phyloP scores from a whole-genome alignment of 352 stramenopile genomes.

The Saprolegnia diclina region DNA sequence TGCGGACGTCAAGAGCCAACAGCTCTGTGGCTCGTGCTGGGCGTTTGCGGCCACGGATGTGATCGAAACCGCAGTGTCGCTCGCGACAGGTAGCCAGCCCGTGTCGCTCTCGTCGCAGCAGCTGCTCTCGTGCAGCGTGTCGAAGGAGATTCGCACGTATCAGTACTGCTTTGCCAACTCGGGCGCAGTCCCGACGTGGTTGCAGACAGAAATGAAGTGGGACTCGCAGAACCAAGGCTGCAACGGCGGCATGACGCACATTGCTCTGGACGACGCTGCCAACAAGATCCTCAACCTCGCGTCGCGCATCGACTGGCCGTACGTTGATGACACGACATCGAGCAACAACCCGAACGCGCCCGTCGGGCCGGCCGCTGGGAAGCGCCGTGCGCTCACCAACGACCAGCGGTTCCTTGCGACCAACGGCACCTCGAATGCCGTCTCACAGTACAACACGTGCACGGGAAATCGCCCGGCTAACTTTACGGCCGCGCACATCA shows the following conservation, averaged over 20 bases:
- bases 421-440: constrained; percentile 13
- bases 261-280: constrained; percentile 65
- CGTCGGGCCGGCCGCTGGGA: background rate
- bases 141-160: constrained; percentile 61
- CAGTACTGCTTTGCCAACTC: constrained; percentile 56
- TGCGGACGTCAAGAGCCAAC: constrained; percentile 70
- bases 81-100: constrained; percentile 39
- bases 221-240: constrained; percentile 72
- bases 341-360: constrained; percentile 11
- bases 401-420: background rate
- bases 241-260: constrained; percentile 76
- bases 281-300: constrained; percentile 56
- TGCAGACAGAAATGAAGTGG: constrained; percentile 60
- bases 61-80: constrained; percentile 70
- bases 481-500: constrained; percentile 64
- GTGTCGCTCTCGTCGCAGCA: constrained; percentile 75
- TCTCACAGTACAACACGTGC: constrained; percentile 30
- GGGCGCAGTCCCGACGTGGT: constrained; percentile 39
- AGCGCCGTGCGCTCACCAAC: no score
- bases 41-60: constrained; percentile 67
- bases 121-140: constrained; percentile 61
- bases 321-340: constrained; percentile 37
- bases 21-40: constrained; percentile 79
- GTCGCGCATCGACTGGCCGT: constrained; percentile 66
- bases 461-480: constrained; percentile 39